Evolutionary conservation across 2,329 filamentous ascomycete species (phyloP).

Genomic region (Aspergillus eucalypticola): DNA sequence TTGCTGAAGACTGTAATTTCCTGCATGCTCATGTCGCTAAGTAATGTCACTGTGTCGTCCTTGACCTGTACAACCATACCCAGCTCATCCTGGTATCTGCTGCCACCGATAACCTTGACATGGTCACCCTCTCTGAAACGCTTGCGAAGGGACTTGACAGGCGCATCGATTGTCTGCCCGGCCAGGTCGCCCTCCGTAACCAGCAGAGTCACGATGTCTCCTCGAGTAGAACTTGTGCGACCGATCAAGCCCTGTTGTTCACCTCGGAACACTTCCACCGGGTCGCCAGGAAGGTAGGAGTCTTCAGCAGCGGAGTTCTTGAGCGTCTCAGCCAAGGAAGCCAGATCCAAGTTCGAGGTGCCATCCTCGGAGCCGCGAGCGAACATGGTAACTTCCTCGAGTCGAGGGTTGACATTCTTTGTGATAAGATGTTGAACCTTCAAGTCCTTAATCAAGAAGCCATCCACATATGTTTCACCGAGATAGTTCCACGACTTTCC

Average conservation of each 20-base stretch:
- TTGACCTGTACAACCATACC: slow-evolving; percentile 95
- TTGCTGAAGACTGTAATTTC: slow-evolving; percentile 99
- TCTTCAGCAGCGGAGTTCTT: slow-evolving; percentile 80
- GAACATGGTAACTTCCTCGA: slow-evolving; percentile 96
- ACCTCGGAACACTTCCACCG: slow-evolving; percentile 94
- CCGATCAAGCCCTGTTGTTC: slow-evolving; percentile 92
- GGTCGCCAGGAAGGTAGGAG: slow-evolving; percentile 86
- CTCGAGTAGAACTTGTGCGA: slow-evolving; percentile 79
- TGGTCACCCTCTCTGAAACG: slow-evolving; percentile 92
- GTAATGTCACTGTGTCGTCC: slow-evolving; percentile 86
- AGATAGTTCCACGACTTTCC: slow-evolving; percentile 80
- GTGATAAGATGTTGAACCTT: slow-evolving; percentile 83
- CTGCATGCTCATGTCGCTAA: slow-evolving; percentile 88
- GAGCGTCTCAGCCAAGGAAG: slow-evolving; percentile 83
- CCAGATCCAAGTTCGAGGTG: slow-evolving; percentile 88
- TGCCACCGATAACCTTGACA: slow-evolving; percentile 96
- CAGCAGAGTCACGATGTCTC: slow-evolving; percentile 85
- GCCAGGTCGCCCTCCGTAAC: slow-evolving; percentile 79
- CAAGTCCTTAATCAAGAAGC: slow-evolving; percentile 91
- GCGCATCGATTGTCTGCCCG: slow-evolving; percentile 87
- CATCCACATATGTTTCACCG: slow-evolving; percentile 86
- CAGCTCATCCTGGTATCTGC: slow-evolving; percentile 90
- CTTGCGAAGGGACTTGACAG: slow-evolving; percentile 88
- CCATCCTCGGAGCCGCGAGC: slow-evolving; percentile 86
- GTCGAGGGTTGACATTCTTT: slow-evolving; percentile 85